Percentiles rank a stretch among this genome's conserved stretches.
Evolutionary conservation across 495 filamentous ascomycete species (phyloP).

Genomic region (Lophiostoma macrostomum): DNA sequence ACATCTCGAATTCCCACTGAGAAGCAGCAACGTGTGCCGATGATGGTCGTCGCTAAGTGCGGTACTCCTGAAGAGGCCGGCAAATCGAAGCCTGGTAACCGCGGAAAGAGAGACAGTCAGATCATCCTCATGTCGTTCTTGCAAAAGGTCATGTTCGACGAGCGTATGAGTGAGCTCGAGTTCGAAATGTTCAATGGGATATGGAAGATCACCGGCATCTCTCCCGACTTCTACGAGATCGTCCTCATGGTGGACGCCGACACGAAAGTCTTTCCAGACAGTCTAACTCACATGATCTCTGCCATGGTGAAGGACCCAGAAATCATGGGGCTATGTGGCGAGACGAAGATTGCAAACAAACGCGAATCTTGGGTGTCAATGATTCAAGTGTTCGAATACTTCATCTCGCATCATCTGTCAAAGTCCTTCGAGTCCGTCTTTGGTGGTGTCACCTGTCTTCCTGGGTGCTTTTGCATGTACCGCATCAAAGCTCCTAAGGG

Average conservation of each 20-base stretch:
- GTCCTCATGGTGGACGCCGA: conserved; percentile 99
- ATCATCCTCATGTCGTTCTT: conserved; percentile 99
- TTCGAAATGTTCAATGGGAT: conserved; percentile 99
- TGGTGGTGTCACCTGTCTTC: conserved; percentile 97
- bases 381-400: conserved; percentile 99
- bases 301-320: conserved; percentile 99
- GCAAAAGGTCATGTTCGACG: conserved; percentile 99
- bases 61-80: conserved; percentile 83
- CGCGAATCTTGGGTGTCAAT: conserved; percentile 89
- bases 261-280: conserved; percentile 98
- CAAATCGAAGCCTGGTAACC: conserved; percentile 86
- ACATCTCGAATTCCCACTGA: conserved; percentile 73
- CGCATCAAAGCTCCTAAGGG: conserved; percentile 99
- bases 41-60: conserved; percentile 96
- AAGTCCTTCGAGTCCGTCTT: conserved; percentile 99
- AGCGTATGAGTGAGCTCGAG: conserved; percentile 99
- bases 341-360: conserved; percentile 99
- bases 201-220: conserved; percentile 97
- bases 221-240: conserved; percentile 94
- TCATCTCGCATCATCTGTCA: conserved; percentile 93
- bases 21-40: conserved; percentile 96
- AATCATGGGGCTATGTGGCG: conserved; percentile 98
- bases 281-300: conserved; percentile 95
- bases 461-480: conserved; percentile 99
- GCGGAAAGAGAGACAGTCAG: conserved; percentile 97